Base-by-base conservation (phyloP, 345 rosid genomes). In the Turritis glabra region DNA sequence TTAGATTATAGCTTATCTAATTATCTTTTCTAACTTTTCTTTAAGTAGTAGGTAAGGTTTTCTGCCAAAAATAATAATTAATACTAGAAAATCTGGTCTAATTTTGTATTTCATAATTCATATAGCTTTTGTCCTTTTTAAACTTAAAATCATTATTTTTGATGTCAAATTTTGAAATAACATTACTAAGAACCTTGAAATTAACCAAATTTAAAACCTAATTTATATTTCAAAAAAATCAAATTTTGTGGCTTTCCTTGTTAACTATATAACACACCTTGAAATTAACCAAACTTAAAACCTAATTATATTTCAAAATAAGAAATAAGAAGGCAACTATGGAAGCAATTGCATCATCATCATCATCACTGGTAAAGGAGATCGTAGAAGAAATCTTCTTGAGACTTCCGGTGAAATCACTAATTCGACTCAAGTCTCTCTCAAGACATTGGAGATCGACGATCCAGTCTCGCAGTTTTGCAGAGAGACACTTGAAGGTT, bases 321-420 rank as follows among this genome's bases (percentile, higher is more conserved):
- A 37, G 15, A 37, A 11, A 37, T 37, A 37, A 37, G 41, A 37
- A 37, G 41, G 41, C 41, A 37, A 37, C 5, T 5, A 37, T 37
- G 41, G 41, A 12, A 37, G 15, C 41, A 37, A 37, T 3, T 37
- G 41, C 41, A 12, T 37, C 41, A 37, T 1, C 44, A 37, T 1
- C 44, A 40, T 13, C 44, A 40, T 14, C n/a, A 4, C 17, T 15
- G 5, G 7, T 1, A 21, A 19, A 47, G 14, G 78, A 74, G 0
- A 2, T 56, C n/a, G 1, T 74, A 0, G 66, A 74, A 15, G 77
- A 74, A 74, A 33, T 74, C 12, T 64, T 74, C 59, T 74, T 65
- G 14, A 7, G 50, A 9, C 30, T 74, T 33, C 78, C 72, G 0
- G 21, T 74, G 14, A 56, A 74, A 74, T 0, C 57, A 3, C 15